Conservation (phyloP, 805 yeast genomes). For the Cyberlindnera sargentensis region DNA sequence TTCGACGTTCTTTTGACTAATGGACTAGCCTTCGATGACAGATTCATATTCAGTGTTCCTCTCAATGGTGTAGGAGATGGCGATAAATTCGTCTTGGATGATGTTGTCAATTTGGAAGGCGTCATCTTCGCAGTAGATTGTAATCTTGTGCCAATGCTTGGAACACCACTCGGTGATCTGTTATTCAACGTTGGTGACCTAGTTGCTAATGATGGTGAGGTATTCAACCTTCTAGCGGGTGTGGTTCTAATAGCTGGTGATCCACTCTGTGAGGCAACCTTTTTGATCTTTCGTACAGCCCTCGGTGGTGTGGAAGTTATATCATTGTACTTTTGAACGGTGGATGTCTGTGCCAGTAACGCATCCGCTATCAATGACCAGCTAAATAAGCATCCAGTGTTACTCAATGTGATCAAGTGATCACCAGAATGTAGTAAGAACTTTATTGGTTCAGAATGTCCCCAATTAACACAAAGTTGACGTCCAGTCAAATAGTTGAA, state of each 20-base stretch:
- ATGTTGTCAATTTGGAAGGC: conserved; percentile 15
- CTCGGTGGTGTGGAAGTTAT: conserved; percentile 16
- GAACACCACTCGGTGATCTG: not conserved
- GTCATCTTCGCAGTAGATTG: conserved; percentile 19
- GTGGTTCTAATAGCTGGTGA: conserved; percentile 13
- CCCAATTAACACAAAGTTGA: conserved; percentile 49
- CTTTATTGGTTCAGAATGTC: conserved; percentile 45
- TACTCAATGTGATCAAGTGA: conserved; percentile 37
- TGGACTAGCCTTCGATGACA: not conserved
- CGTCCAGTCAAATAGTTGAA: conserved; percentile 41
- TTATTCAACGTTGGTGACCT: conserved; percentile 8
- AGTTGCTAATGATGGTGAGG: conserved; percentile 3
- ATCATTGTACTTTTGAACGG: conserved; percentile 15
- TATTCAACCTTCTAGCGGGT: not conserved
- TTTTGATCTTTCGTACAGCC: conserved; percentile 23
- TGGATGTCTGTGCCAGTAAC: conserved; percentile 1
- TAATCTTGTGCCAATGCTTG: conserved; percentile 5
- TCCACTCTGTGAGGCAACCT: conserved; percentile 6
- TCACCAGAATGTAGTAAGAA: conserved; percentile 21
- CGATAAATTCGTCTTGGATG: conserved; percentile 14
- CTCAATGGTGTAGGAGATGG: conserved; percentile 7
- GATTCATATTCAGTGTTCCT: conserved; percentile 4
- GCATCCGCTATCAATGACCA: conserved; percentile 29
- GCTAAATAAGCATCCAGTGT: conserved; percentile 47
- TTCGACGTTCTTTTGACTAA: not conserved